A percentile compares a stretch with the other conserved stretches of the same genome.
Conservation (phyloP, 23 red algal species). For the Gracilaria domingensis region DNA sequence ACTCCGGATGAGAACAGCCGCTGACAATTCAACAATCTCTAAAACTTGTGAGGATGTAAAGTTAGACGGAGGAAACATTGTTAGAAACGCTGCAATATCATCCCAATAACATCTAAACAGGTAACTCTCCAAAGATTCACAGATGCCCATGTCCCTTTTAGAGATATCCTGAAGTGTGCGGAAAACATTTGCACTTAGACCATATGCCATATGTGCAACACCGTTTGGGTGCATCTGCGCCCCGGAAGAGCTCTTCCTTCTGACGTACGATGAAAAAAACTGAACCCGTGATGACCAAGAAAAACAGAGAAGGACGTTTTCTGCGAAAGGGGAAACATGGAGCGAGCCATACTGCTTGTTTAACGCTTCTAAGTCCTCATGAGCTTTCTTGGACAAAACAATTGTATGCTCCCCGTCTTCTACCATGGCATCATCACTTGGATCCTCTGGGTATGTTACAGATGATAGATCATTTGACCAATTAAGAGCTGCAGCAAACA, state of each 20-base stretch:
- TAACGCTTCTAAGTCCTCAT: not conserved
- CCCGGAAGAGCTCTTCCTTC: not conserved
- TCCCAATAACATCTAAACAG: constrained; percentile 52
- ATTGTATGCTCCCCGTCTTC: not conserved
- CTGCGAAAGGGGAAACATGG: constrained; percentile 8
- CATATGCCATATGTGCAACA: constrained; percentile 28
- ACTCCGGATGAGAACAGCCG: constrained; percentile 5
- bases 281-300: constrained; percentile 58
- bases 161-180: constrained; percentile 33
- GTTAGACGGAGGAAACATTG: constrained; percentile 48
- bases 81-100: constrained; percentile 55
- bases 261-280: not conserved
- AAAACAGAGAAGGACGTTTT: constrained; percentile 38
- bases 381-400: not conserved
- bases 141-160: not conserved
- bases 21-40: constrained; percentile 41
- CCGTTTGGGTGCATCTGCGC: not conserved
- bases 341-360: constrained; percentile 7
- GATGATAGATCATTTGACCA: constrained; percentile 34
- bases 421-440: constrained; percentile 11
- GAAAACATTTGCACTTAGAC: constrained; percentile 41
- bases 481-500: constrained; percentile 58
- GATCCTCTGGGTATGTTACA: not conserved
- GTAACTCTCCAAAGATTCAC: constrained; percentile 34
- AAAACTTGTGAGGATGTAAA: constrained; percentile 30